phyloP scores from a whole-genome alignment of 1,284 basidiomycete species.

The Calocybe gambosa region DNA sequence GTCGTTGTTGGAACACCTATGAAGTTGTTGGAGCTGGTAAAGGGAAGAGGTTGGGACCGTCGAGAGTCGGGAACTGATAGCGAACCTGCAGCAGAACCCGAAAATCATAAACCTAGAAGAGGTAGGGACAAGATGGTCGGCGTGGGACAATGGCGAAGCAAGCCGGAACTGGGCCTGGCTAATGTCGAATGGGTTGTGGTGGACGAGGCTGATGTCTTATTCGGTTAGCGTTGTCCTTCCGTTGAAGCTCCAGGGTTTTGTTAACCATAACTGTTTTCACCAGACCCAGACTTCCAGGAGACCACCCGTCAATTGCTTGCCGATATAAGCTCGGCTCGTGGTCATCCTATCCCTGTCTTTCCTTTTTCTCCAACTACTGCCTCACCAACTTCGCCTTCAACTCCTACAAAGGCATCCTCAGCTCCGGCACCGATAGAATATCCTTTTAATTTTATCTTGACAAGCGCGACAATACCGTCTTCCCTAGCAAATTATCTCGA shows the following conservation, averaged over 20 bases:
- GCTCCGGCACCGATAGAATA: slow-evolving; percentile 34
- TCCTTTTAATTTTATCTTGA: slow-evolving; percentile 74
- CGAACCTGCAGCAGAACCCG: slow-evolving; percentile 19
- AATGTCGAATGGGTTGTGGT: slow-evolving; percentile 81
- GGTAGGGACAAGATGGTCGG: slow-evolving; percentile 29
- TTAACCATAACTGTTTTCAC: not conserved
- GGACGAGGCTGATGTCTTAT: slow-evolving; percentile 87
- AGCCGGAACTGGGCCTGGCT: slow-evolving; percentile 52
- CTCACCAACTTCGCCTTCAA: slow-evolving; percentile 11
- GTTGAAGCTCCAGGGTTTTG: not conserved
- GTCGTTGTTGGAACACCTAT: slow-evolving; percentile 74
- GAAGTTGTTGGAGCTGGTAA: slow-evolving; percentile 67
- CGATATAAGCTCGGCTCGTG: slow-evolving; percentile 62
- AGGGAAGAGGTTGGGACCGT: slow-evolving; percentile 62
- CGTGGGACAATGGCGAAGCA: slow-evolving; percentile 29
- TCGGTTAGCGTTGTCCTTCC: slow-evolving; percentile 44
- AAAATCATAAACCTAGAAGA: slow-evolving; percentile 21
- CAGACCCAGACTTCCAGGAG: slow-evolving; percentile 76
- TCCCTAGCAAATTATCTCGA: slow-evolving; percentile 65
- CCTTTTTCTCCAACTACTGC: slow-evolving; percentile 7
- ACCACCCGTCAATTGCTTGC: slow-evolving; percentile 63
- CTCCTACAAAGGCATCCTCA: slow-evolving; percentile 11
- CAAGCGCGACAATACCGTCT: slow-evolving; percentile 84
- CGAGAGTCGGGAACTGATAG: slow-evolving; percentile 27
- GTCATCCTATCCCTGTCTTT: slow-evolving; percentile 36